Conservation (phyloP, 345 rosid genomes). For the Cardamine occulta region DNA sequence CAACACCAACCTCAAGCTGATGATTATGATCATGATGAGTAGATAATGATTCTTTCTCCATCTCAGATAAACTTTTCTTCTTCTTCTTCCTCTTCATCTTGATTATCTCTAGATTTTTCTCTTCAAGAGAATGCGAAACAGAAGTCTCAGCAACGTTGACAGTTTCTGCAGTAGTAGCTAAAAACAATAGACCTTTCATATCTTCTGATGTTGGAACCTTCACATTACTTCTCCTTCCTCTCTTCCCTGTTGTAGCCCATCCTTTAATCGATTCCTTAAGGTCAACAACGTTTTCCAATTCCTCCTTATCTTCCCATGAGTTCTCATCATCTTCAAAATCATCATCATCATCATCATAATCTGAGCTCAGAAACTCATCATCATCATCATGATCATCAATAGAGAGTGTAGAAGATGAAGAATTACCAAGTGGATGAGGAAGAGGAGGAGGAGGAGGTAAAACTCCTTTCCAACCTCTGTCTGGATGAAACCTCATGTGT, state of each 20-base stretch:
- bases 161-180: slow-evolving; percentile 44
- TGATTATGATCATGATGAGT: background rate
- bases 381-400: slow-evolving; percentile 38
- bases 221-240: slow-evolving; percentile 42
- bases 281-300: slow-evolving; percentile 29
- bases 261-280: slow-evolving; percentile 42
- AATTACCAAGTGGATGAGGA: slow-evolving; percentile 25
- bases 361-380: slow-evolving; percentile 33
- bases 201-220: slow-evolving; percentile 26
- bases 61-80: slow-evolving; percentile 47
- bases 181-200: slow-evolving; percentile 38
- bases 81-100: slow-evolving; percentile 41
- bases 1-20: slow-evolving; percentile 27
- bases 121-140: slow-evolving; percentile 3
- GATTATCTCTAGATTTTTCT: background rate
- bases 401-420: slow-evolving; percentile 44
- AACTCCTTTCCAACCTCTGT: slow-evolving; percentile 59
- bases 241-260: slow-evolving; percentile 47
- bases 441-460: slow-evolving; percentile 48
- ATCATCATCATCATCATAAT: slow-evolving; percentile 29
- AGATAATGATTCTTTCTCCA: slow-evolving; percentile 42
- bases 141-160: slow-evolving; percentile 9
- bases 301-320: slow-evolving; percentile 24
- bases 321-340: slow-evolving; percentile 30
- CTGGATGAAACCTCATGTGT: slow-evolving; percentile 66